Conservation (phyloP, 2,329 filamentous ascomycete species). For the Fusarium pseudonygamai region DNA sequence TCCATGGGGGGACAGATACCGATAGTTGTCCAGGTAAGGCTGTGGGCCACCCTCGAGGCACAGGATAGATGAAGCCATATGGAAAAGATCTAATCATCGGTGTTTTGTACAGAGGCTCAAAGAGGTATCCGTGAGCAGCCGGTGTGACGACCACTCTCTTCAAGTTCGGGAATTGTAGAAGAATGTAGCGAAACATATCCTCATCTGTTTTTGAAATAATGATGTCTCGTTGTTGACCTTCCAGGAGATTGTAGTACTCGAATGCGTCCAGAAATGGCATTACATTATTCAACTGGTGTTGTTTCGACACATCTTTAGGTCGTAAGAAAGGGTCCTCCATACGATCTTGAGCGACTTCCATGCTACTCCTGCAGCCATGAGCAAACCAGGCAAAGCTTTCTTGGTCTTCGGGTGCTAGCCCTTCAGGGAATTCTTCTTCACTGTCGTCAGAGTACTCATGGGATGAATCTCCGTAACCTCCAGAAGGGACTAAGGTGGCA, state of each 20-base stretch:
- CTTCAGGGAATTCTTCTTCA: accelerated
- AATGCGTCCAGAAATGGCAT: background rate
- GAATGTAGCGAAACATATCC: background rate
- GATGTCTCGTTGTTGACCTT: accelerated
- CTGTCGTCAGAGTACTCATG: background rate
- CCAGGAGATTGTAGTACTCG: background rate
- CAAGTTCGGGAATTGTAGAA: background rate
- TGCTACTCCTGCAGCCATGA: background rate
- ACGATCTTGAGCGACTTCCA: background rate
- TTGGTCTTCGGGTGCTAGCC: background rate
- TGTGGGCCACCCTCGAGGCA: background rate
- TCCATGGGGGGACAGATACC: too few species aligned
- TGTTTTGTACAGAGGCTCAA: background rate
- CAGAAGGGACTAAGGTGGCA: background rate
- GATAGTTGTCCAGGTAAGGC: background rate
- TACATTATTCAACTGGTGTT: background rate
- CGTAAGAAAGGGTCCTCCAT: background rate
- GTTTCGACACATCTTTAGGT: background rate
- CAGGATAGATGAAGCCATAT: background rate
- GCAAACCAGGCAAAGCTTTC: background rate
- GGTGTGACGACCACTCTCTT: background rate
- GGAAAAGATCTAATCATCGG: background rate
- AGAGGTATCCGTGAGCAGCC: background rate
- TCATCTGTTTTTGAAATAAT: background rate
- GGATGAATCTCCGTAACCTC: background rate